phyloP scores from a whole-genome alignment of 345 rosid species.

The Psidium guajava region DNA sequence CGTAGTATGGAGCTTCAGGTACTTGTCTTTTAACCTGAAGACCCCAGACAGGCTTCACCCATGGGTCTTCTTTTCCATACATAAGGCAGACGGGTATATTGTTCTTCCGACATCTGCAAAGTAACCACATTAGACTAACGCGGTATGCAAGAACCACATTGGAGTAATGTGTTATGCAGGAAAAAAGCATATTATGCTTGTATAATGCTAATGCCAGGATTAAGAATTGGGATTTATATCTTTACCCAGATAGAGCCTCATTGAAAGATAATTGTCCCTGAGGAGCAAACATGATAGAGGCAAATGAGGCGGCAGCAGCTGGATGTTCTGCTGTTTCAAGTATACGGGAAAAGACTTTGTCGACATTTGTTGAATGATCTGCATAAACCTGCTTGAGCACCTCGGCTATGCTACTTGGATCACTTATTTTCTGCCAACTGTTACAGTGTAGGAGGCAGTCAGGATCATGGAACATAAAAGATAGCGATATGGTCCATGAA shows the following conservation, averaged over 20 bases:
- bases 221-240: background rate
- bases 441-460: background rate
- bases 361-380: constrained; percentile 78
- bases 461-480: background rate
- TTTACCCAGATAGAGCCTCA: constrained; percentile 55
- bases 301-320: constrained; percentile 90
- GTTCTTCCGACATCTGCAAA: constrained; percentile 46
- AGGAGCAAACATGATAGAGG: constrained; percentile 93
- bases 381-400: constrained; percentile 80
- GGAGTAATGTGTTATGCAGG: background rate
- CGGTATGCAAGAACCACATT: background rate
- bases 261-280: constrained; percentile 60
- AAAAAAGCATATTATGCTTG: background rate
- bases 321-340: constrained; percentile 78
- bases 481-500: background rate
- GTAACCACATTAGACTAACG: background rate
- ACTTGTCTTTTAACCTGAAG: constrained; percentile 59
- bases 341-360: constrained; percentile 68
- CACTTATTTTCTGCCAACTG: constrained; percentile 93
- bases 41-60: constrained; percentile 96
- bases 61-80: constrained; percentile 95
- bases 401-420: constrained; percentile 73
- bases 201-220: background rate
- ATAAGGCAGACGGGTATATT: constrained; percentile 61
- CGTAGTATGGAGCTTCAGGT: constrained; percentile 75